Base-by-base conservation (phyloP, 306 rosid species). In the Acacia acuminata region DNA sequence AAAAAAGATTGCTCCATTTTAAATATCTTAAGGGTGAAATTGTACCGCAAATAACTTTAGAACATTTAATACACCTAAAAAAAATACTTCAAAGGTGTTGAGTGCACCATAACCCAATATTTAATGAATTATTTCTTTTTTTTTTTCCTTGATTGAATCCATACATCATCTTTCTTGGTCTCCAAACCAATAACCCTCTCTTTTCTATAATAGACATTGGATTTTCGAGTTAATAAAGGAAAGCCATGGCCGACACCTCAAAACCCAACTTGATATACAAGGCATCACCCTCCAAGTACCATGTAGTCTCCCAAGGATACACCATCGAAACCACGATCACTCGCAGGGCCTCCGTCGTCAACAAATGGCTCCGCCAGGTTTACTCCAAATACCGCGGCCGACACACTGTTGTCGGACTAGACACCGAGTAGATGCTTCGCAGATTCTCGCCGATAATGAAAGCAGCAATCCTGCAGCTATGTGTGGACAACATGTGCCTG, bases 271-370 rank as follows among this genome's bases (percentile, higher is more conserved):
- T 71, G 47, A 36, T 16, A 7, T 60, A 58, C 27, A 20, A 78
- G 22, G 3, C 76, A 20, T 24, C 87, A 81, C 78, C 15, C 45
- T 45, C 47, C 8, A 82, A 48, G 10, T 36, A 74, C 22, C 24
- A 13, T 7, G 76, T 85, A 13, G 4, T 6, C 2, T 74, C 12
- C 16, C 75, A 76, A 40, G 84, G 71, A 12, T 10, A 40, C 53
- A 47, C 16, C 44, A 78, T 82, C 24, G 88, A 74, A 82, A 82
- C 81, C 34, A 85, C 40, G 0, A 10, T 85, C 13, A 75, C 86
- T 0, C 2, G 69, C 71, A 48, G 75, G 42, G 81, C 65, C 16
- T 7, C 5, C 3, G 16, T 45, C 0, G 65, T 24, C 14, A 86
- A 86, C 0, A 73, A 82, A 51, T 86, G 86, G 82, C 5, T 82